Evolutionary conservation across 2,329 filamentous ascomycete species (phyloP), one percentile per base, ranked within the genome.

Genomic region (Cladophialophora carrionii): DNA sequence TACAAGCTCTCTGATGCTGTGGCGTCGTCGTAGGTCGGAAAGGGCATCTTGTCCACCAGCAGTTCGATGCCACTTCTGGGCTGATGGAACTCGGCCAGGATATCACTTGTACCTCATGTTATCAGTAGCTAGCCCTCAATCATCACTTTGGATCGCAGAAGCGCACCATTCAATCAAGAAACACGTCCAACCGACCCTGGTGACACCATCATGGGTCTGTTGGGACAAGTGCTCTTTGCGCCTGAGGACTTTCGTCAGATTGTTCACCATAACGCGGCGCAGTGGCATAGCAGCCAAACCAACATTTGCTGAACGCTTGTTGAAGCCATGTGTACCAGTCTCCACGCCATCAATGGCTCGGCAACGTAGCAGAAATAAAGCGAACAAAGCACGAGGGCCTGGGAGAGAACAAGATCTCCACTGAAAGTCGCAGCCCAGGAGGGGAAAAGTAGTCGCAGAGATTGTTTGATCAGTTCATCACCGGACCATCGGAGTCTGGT

Each of bases 51-150:
- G 20, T 62, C 60, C 10, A 62, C 60, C 17, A 62, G 49, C 24
- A 55, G 10, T 24, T 62, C 60, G 14, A 62, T 51, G 41, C 60
- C 60, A 62, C 60, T 62, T 49, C 60, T 62, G 8, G 60, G 60
- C 43, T 49, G 60, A 52, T 62, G 60, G 14, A 62, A 62, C 9
- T 62, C 60, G 41, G 60, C 60, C 14, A 62, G 60, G 43, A 62
- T 62, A 20, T 62, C 31, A 49, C 60, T 62, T 20, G 14, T 34
- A 7, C 43, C 22, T 24, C 20, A 51, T 20, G 3, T 46, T 26
- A n/a, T 62, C 52, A 62, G 37, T 43, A 9, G 6, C n/a, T 7
- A 17, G 14, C 37, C 37, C 7, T 8, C 10, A 17, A 14, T 43
- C 37, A 17, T 8, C 17, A 43, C 8, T 17, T n/a, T n/a, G 17